Evolutionary conservation across 306 rosid genomes (phyloP), one percentile per base, ranked within the genome.

Genomic region (Cucumis sativus): DNA sequence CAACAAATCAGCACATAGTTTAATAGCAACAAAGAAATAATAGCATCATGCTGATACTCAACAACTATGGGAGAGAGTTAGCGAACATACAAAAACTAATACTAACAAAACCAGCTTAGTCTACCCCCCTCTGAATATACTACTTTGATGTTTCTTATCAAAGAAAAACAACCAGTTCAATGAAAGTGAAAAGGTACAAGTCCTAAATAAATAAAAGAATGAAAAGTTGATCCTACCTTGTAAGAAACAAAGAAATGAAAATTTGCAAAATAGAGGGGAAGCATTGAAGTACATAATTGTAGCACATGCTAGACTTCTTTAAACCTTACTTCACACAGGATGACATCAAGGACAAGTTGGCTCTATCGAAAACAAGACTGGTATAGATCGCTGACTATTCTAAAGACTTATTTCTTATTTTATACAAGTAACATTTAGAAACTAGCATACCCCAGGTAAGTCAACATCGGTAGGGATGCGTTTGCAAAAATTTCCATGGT

Each of bases 391-490:
- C 33, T 11, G 16, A 35, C 71, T 10, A n/a, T 62, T 39, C 52
- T 66, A 66, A 18, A 66, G 52, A 17, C 11, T 39, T 66, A 30
- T n/a, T 66, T 39, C 10, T 14, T 10, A 66, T 18, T 66, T 37
- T 66, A 66, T 21, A 39, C 5, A 40, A 14, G 37, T 40, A 51
- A 79, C 64, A 60, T 87, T 78, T 63, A 81, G 79, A 79, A 71
- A 76, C n/a, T 81, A 81, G 88, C 96, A 47, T 51, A 95, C 99
- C 97, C 97, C 99, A 35, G 97, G 92, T 76, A 92, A 81, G 86
- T 95, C 99, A 14, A 95, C 93, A 84, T 95, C 99, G 47, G 97
- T 95, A 41, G 99, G 97, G 79, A 90, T 91, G 78, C 96, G 97
- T 85, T 86, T 95, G 84, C 99, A 95, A 74, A 92, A 95, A 87